Base-by-base conservation (phyloP, 1,284 basidiomycete species). In the Ustilago shanxiensis region DNA sequence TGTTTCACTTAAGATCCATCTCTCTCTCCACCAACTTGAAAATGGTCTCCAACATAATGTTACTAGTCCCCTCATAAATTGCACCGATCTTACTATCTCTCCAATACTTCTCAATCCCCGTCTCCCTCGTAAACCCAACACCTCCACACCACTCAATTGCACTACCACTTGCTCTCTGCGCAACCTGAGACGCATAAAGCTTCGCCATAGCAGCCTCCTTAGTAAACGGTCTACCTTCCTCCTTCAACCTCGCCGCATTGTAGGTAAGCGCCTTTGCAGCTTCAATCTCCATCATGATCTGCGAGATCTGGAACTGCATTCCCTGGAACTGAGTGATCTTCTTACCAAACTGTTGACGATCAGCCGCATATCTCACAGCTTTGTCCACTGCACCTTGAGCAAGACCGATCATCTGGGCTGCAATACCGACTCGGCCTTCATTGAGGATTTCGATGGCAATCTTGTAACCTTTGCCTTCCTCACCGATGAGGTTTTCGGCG, bases 81-180 rank as follows among this genome's bases (percentile, higher is more conserved):
- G 94, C 83, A 26, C 84, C 84, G 52, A 86, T 86, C 79, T 97
- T 98, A 28, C 93, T 94, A 87, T 98, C 96, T 79, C 96, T 88
- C 84, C 85, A 87, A 82, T 84, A 87, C 79, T 97, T 97, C 88
- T 96, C 95, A 72, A 97, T 93, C 2, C 95, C 95, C 1, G 93
- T 94, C 70, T 86, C 84, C 44, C 84, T 72, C 55, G 95, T 98
- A 88, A 97, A 98, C 1, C 95, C 96, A 52, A 96, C 90, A 20
- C 96, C 97, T 55, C 96, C 96, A 5, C 92, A 91, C 96, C 96
- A 98, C 87, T 99, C 97, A 82, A 99, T 98, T 18, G 97, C 96
- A 55, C 88, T 87, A 13, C 95, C 95, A 29, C 92, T 90, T 4
- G 96, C 95, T 58, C 90, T 89, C 88, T 97, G 93, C 11, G 97